Evolutionary conservation across 1,139 yeast species (phyloP), one percentile per base, ranked within the genome.

Genomic region (Suhomyces chickasaworum): DNA sequence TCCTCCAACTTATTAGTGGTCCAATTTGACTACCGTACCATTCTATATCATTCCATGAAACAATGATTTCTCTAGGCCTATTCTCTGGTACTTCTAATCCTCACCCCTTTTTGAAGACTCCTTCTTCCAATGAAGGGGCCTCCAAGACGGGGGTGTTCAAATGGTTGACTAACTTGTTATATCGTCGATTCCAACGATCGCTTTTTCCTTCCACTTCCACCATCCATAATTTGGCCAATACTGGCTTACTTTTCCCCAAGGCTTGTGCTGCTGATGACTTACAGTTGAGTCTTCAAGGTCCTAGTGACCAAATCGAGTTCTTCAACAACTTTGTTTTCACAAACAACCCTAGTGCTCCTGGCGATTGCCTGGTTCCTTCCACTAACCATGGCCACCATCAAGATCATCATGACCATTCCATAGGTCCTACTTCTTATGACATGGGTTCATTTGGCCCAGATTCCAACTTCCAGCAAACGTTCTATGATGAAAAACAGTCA

Each of bases 201-300:
- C 48, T 52, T 25, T 52, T 52, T 42, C 55, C 54, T 4, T 31
- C 50, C 9, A 41, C 44, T 20, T 47, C 52, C 15, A 39, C 44
- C 30, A 42, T 53, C 32, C 29, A 46, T 20, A 45, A 51, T 47
- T 45, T 51, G 25, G 21, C 53, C 30, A 52, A 47, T 37, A 35
- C 38, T 6, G 42, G 48, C 16, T 34, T 44, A 3, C 37, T 45
- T 12, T 50, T 53, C 38, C 56, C 54, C 23, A 50, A 48, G 30
- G 43, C 51, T 25, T 55, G 59, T 36, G 59, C 59, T 8, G 59
- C 59, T 12, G 59, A 55, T 36, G 57, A 54, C 44, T 47, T 55
- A 31, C 52, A 48, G 18, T 50, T 55, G 21, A 42, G 56, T 9
- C 48, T 55, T 12, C 39, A 47, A 8, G 57, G 50, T 5, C 50